These are phyloP conservation scores for Alternaria brassicicola DNA, from an alignment of 2,329 filamentous ascomycete genomes.

Conservation along the genomic window DNA sequence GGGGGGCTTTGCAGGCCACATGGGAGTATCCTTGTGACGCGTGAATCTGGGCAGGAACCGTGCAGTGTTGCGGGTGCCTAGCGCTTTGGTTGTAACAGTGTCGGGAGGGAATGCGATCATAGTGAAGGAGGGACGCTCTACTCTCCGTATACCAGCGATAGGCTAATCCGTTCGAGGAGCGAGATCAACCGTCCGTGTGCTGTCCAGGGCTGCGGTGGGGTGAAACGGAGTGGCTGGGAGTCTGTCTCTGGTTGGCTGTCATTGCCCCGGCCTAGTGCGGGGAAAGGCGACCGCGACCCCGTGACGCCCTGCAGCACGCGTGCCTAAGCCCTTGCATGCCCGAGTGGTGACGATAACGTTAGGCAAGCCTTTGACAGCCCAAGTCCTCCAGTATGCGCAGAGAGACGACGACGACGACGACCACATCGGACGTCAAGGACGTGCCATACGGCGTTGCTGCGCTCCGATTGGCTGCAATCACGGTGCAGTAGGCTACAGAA, in stretches of 20 bases:
- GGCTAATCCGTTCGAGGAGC: constrained; percentile 19
- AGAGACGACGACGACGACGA: not conserved
- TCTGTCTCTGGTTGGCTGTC: constrained; percentile 30
- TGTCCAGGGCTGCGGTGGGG: constrained; percentile 31
- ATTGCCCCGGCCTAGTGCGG: constrained; percentile 20
- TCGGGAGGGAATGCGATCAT: constrained; percentile 12
- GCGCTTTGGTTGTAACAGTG: constrained; percentile 7
- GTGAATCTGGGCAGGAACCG: constrained; percentile 27
- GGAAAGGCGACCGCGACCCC: constrained; percentile 12
- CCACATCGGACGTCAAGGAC: not conserved
- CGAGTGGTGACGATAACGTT: not conserved
- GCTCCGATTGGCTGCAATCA: constrained; percentile 15
- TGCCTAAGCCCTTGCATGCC: constrained; percentile 1
- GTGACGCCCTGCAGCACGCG: constrained; percentile 15
- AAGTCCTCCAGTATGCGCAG: not conserved
- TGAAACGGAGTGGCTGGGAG: constrained; percentile 44
- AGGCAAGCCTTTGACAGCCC: not conserved
- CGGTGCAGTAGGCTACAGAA: not conserved
- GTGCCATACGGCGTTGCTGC: constrained; percentile 5
- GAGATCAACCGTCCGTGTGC: constrained; percentile 28
- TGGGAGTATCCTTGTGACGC: constrained; percentile 45
- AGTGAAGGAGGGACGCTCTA: constrained; percentile 10
- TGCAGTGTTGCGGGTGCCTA: constrained; percentile 32
- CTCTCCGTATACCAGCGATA: constrained; percentile 16
- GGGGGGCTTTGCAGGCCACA: constrained; percentile 38